phyloP scores from a whole-genome alignment of 495 filamentous ascomycete species.

The Trichocladium uniseriatum region DNA sequence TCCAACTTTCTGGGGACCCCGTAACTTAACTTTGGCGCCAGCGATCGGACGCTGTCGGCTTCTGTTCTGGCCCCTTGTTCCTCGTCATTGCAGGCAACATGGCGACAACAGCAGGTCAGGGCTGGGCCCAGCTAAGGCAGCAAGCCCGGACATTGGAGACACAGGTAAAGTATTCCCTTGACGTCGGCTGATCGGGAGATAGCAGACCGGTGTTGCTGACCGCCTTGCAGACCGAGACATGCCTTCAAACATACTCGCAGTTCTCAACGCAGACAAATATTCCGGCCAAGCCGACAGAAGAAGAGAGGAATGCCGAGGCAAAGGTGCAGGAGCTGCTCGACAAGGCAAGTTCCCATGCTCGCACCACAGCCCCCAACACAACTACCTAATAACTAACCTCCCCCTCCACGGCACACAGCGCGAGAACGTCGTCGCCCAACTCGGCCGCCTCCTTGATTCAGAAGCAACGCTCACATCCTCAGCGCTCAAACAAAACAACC shows the following conservation, averaged over 20 bases:
- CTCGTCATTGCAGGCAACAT: constrained; percentile 33
- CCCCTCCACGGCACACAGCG: constrained; percentile 44
- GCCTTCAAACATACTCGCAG: constrained; percentile 93
- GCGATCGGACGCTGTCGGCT: constrained; percentile 8
- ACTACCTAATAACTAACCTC: constrained; percentile 5
- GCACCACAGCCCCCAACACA: neutral
- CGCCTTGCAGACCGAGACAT: constrained; percentile 64
- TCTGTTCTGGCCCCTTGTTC: neutral
- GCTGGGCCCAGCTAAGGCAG: constrained; percentile 93
- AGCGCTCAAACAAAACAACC: constrained; percentile 88
- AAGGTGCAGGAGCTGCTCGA: constrained; percentile 81
- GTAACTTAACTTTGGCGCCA: neutral
- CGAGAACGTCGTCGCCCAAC: constrained; percentile 70
- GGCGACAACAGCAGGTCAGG: constrained; percentile 64
- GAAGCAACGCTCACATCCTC: constrained; percentile 84
- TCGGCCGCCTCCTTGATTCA: constrained; percentile 84
- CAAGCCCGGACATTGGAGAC: constrained; percentile 85
- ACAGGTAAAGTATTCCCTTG: constrained; percentile 51
- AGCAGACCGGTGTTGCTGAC: neutral
- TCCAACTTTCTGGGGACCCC: neutral
- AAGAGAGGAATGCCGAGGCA: constrained; percentile 69
- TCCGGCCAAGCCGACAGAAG: constrained; percentile 71
- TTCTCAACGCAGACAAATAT: constrained; percentile 76
- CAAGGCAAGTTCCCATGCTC: constrained; percentile 38
- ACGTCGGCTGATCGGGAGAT: neutral